These are phyloP conservation scores for Solanum aculeatissimum DNA, from an alignment of 305 asterid genomes.

Conservation along the genomic window DNA sequence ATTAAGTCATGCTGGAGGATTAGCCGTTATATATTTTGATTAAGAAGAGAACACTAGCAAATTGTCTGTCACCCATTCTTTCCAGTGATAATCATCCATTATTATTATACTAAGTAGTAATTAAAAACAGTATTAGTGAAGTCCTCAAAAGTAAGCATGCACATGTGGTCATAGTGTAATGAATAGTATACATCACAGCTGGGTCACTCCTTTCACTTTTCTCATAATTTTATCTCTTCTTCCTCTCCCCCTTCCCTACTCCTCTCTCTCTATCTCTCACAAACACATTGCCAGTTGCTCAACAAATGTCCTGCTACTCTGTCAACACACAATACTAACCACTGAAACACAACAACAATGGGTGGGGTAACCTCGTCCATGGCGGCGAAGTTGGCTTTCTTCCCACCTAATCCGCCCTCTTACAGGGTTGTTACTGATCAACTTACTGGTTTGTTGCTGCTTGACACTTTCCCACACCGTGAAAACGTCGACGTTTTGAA, in stretches of 20 bases:
- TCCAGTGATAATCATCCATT: neutral
- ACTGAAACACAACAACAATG: conserved; percentile 16
- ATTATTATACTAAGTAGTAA: neutral
- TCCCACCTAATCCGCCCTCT: conserved; percentile 86
- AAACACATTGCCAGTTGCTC: neutral
- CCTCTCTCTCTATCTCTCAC: conserved; percentile 3
- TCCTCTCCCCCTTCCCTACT: conserved; percentile 20
- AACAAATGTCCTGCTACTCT: neutral
- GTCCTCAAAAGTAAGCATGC: neutral
- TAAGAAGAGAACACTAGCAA: neutral
- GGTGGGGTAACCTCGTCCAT: conserved; percentile 97
- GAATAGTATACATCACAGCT: conserved; percentile 6
- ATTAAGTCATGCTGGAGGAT: neutral
- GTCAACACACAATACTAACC: neutral
- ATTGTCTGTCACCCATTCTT: neutral
- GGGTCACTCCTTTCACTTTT: conserved; percentile 2
- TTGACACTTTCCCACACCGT: conserved; percentile 76
- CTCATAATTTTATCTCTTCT: neutral
- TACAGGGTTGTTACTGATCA: conserved; percentile 55
- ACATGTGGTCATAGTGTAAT: conserved; percentile 6
- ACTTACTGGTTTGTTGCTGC: conserved; percentile 50
- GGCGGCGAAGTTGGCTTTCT: conserved; percentile 96
- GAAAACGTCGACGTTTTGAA: conserved; percentile 83
- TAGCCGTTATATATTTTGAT: neutral
- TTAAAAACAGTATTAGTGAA: neutral